A percentile compares a stretch with the other conserved stretches of the same genome.
These are phyloP conservation scores for Petrea volubilis DNA, from an alignment of 257 asterid genomes.

Conservation along the genomic window DNA sequence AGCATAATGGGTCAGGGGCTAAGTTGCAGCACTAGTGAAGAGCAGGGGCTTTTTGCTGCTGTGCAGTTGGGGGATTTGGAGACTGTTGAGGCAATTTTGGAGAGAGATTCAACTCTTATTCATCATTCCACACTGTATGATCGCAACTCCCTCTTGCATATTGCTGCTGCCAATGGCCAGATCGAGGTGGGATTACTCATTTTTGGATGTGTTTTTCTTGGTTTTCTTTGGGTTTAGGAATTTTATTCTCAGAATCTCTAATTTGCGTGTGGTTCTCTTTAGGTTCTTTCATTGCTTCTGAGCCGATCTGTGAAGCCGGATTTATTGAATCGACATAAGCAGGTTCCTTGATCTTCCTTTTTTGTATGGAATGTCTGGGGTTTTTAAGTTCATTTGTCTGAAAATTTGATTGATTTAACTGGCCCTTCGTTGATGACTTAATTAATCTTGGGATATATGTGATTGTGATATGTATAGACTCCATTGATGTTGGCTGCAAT, in stretches of 20 bases:
- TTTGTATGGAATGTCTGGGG: neutral
- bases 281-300: conserved; percentile 79
- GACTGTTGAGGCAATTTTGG: conserved; percentile 46
- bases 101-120: conserved; percentile 49
- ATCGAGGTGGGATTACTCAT: conserved; percentile 68
- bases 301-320: conserved; percentile 77
- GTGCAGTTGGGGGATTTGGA: conserved; percentile 77
- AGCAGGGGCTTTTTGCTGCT: conserved; percentile 67
- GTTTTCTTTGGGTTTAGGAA: neutral
- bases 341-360: conserved; percentile 41
- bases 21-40: conserved; percentile 74
- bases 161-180: conserved; percentile 98
- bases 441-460: conserved; percentile 9
- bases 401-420: conserved; percentile 17
- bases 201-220: neutral
- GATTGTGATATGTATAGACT: conserved; percentile 58
- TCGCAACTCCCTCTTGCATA: conserved; percentile 80
- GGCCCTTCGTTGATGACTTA: neutral
- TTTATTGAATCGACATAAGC: conserved; percentile 79
- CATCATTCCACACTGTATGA: conserved; percentile 59
- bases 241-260: neutral
- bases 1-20: conserved; percentile 86
- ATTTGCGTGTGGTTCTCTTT: conserved; percentile 27
- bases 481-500: conserved; percentile 99
- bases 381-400: neutral